Percentiles rank a stretch among this genome's conserved stretches.
Evolutionary conservation across 768 basidiomycete genomes (phyloP).

Genomic region (Xanthoconium purpureum): DNA sequence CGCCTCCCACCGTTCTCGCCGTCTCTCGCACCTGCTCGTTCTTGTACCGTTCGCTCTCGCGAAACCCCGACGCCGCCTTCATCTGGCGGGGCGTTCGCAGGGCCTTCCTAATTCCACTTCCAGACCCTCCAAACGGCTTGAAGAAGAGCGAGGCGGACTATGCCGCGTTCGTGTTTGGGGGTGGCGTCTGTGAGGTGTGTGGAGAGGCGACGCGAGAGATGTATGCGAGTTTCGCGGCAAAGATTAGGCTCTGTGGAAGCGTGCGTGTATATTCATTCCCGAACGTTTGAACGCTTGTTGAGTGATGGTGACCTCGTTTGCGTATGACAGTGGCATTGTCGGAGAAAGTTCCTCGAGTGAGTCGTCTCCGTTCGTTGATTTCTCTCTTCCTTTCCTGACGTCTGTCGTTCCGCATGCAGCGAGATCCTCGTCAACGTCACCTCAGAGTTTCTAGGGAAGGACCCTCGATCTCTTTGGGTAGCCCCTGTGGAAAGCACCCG

Average conservation of each 20-base stretch:
- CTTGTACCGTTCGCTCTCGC: conserved; percentile 48
- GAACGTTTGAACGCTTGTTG: not conserved
- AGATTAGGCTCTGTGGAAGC: conserved; percentile 43
- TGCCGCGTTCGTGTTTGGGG: conserved; percentile 63
- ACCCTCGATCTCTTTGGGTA: conserved; percentile 11
- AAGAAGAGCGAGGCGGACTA: conserved; percentile 49
- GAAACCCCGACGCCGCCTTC: conserved; percentile 41
- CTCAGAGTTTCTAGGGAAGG: not conserved
- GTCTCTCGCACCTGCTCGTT: conserved; percentile 56
- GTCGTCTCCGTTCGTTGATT: not conserved
- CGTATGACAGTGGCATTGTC: conserved; percentile 22
- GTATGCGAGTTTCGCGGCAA: conserved; percentile 48
- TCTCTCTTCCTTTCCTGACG: not conserved
- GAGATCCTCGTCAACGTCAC: conserved; percentile 9
- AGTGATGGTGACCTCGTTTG: not conserved
- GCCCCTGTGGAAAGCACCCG: conserved; percentile 22
- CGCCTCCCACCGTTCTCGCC: conserved; percentile 56
- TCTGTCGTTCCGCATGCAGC: conserved; percentile 1
- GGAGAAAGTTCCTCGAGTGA: conserved; percentile 15
- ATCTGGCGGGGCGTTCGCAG: conserved; percentile 60
- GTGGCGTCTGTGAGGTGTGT: conserved; percentile 59
- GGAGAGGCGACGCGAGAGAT: conserved; percentile 31
- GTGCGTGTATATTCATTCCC: conserved; percentile 23
- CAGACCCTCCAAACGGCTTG: conserved; percentile 41
- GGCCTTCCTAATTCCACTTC: conserved; percentile 37